Percentiles rank a stretch among this genome's conserved stretches.
phyloP scores from a whole-genome alignment of 2,329 filamentous ascomycete genomes.

The Exophiala calicioides region DNA sequence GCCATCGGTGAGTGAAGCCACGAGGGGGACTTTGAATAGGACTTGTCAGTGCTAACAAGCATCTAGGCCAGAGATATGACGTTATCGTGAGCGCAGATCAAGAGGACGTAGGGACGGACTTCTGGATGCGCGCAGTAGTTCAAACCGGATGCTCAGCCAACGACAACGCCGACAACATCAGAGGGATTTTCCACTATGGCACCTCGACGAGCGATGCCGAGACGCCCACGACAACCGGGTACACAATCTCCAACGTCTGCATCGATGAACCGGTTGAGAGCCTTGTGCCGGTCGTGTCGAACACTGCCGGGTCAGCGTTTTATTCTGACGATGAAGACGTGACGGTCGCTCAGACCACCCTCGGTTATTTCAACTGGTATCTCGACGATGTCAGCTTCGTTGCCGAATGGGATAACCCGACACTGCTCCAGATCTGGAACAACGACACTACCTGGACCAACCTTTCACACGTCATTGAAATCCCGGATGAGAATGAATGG shows the following conservation, averaged over 20 bases:
- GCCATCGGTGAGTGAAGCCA: too few relatives aligned
- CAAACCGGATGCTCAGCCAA: conserved; percentile 29
- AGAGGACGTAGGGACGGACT: conserved; percentile 27
- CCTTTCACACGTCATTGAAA: conserved; percentile 27
- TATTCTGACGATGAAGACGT: too few relatives aligned
- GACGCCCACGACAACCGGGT: conserved; percentile 13
- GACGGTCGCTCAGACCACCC: conserved; percentile 20
- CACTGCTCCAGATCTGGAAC: conserved; percentile 15
- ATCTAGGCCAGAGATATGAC: conserved; percentile 48
- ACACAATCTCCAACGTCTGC: conserved; percentile 19
- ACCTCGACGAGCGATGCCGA: conserved; percentile 27
- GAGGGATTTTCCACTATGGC: conserved; percentile 24
- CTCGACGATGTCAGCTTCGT: conserved; percentile 15
- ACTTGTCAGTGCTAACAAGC: too few relatives aligned
- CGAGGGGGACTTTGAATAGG: too few relatives aligned
- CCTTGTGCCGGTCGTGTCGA: conserved; percentile 21
- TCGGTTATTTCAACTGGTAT: conserved; percentile 17
- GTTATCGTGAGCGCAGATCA: conserved; percentile 30
- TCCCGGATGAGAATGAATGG: conserved; percentile 23
- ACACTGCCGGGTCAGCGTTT: conserved; percentile 20
- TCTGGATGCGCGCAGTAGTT: conserved; percentile 28
- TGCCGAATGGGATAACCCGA: conserved; percentile 27
- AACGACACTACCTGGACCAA: conserved; percentile 12
- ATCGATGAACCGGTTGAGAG: conserved; percentile 28
- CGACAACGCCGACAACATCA: conserved; percentile 16